Base-by-base conservation (phyloP, 306 rosid species). In the Cyclanthera cordifolia region DNA sequence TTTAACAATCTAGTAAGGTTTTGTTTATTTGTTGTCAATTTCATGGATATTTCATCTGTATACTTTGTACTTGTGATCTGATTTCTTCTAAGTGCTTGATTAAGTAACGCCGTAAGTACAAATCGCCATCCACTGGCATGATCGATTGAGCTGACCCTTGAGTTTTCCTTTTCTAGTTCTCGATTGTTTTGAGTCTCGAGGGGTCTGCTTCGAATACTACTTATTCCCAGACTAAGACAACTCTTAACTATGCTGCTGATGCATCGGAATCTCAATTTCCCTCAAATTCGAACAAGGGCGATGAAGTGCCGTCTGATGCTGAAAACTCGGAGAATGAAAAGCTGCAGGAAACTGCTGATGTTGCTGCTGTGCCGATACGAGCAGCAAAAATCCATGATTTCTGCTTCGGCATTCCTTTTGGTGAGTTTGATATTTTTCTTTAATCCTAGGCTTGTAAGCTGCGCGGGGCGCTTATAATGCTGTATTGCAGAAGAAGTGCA, bases 381-480 rank as follows among this genome's bases (percentile, higher is more conserved):
- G 70, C 85, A 16, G 95, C 96, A 3, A 89, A 85, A 81, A 81
- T 92, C 71, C 98, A 92, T 80, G 98, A 92, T 77, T 92, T 92
- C 76, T 92, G 98, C 81, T 92, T 92, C 15, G 98, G 96, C 67
- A 89, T 92, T 78, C 98, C 98, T 47, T 92, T 85, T 70, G 98
- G 98, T 85, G 64, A 80, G 86, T 79, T 68, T 21, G 5, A 17
- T 34, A 8, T 58, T 9, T 23, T 32, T 58, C 24, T 17, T 16
- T 32, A 30, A 30, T 30, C 6, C 16, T 58, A 30, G 46, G 15
- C 27, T 17, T 0, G 47, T 30, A n/a, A 37, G 67, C 65, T 57
- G 39, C 27, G 25, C 8, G 25, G 16, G 3, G 65, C 53, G 55
- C 24, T n/a, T 37, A 12, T 15, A 13, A n/a, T 19, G 12, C 68